Evolutionary conservation across 139 green algal genomes (phyloP), one percentile per base, ranked within the genome.

Genomic region (Trebouxia sp.): DNA sequence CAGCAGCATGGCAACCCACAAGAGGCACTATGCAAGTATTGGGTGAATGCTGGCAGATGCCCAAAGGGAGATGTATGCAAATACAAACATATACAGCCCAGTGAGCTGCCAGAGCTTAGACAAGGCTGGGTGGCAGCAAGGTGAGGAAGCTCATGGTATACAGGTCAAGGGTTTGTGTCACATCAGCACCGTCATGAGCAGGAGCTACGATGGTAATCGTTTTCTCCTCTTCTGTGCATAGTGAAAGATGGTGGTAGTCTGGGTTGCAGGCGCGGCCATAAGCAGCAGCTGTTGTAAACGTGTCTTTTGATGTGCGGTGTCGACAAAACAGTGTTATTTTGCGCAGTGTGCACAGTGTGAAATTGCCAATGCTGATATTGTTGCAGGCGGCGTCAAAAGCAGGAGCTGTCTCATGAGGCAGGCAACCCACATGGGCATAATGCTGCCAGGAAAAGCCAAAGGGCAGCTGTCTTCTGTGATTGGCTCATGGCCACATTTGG

Each of bases 401-500:
- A 77, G 67, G 42, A 56, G 39, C 39, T 77, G 1, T 32, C 35
- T 26, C 38, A 32, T 26, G n/a, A 77, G 39, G 67, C 41, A 11
- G 67, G 67, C 39, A 56, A 77, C 67, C 67, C 67, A 24, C 67
- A 77, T 55, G 67, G 24, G 5, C 39, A 43, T 47, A 39, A 77
- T 77, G 67, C 67, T 55, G 67, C 67, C 11, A 77, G 39, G 26
- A 51, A 53, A 37, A 8, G 42, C n/a, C 67, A 77, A 24, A 35
- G 67, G 41, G 67, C 67, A 1, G 39, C 39, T 22, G n/a, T 77
- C 39, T 77, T 77, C 67, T 56, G 67, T 53, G 41, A 53, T 39
- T 77, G 67, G 67, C 67, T 77, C 26, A 56, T 77, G 38, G 39
- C 41, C n/a, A 77, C 67, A 8, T 77, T 77, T 77, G 67, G 67